Percentiles rank a stretch among this genome's conserved stretches.
These are phyloP conservation scores for Castanea crenata DNA, from an alignment of 306 rosid species.

Conservation along the genomic window DNA sequence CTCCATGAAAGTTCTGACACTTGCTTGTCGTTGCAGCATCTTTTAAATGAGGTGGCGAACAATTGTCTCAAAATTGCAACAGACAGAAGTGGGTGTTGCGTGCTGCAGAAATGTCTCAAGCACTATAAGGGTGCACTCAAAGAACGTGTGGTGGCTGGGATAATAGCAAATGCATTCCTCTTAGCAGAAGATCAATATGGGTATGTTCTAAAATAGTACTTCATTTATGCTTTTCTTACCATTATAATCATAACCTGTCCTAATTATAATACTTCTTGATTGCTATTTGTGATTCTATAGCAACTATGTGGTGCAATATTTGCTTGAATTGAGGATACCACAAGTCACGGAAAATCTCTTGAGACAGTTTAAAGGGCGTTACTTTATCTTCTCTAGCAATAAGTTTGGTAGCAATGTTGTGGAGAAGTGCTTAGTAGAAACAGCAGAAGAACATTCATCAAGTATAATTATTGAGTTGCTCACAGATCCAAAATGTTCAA, in stretches of 20 bases:
- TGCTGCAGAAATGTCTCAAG: conserved; percentile 50
- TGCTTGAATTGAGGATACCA: conserved; percentile 35
- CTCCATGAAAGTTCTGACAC: conserved; percentile 27
- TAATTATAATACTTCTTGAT: conserved; percentile 1
- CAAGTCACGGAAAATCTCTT: conserved; percentile 28
- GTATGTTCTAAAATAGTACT: conserved; percentile 31
- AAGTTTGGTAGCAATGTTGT: conserved; percentile 81
- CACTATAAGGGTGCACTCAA: conserved; percentile 37
- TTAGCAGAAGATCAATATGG: conserved; percentile 55
- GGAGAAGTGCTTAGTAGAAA: conserved; percentile 49
- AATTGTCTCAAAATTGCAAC: conserved; percentile 41
- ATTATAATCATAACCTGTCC: conserved; percentile 2
- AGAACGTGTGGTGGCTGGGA: conserved; percentile 23
- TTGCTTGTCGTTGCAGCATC: conserved; percentile 38
- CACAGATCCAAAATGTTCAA: conserved; percentile 17
- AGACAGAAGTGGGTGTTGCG: conserved; percentile 60
- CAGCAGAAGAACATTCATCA: conserved; percentile 20
- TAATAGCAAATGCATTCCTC: conserved; percentile 23
- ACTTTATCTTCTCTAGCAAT: conserved; percentile 41
- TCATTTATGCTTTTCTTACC: background rate
- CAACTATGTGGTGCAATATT: conserved; percentile 71
- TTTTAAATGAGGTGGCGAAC: conserved; percentile 37
- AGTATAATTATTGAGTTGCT: conserved; percentile 48
- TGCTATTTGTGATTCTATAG: conserved; percentile 32
- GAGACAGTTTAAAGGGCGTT: conserved; percentile 37